Conservation (phyloP, 2,329 filamentous ascomycete species). For the Colletotrichum liaoningense region DNA sequence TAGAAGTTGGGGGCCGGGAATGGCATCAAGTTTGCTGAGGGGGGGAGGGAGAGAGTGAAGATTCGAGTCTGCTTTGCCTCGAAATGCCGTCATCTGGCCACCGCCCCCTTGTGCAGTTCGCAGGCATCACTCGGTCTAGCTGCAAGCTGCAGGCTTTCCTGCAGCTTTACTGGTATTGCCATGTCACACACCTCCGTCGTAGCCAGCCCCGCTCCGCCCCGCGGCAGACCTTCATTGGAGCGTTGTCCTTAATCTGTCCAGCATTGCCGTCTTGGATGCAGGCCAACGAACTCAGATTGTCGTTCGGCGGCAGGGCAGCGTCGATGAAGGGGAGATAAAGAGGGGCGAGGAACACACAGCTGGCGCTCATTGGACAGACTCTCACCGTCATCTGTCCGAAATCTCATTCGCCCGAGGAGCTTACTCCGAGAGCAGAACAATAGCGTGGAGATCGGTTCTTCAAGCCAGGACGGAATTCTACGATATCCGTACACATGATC, state of each 20-base stretch:
- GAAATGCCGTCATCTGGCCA: slow-evolving; percentile 29
- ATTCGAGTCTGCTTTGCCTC: neutral
- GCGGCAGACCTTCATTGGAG: slow-evolving; percentile 28
- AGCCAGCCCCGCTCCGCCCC: slow-evolving; percentile 34
- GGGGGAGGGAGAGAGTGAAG: neutral
- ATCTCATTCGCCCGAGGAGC: neutral
- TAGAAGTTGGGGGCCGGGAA: slow-evolving; percentile 23
- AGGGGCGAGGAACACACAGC: neutral
- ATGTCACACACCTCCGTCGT: slow-evolving; percentile 31
- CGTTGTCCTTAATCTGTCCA: neutral
- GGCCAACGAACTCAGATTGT: slow-evolving; percentile 17
- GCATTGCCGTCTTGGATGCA: slow-evolving; percentile 18
- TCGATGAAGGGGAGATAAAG: slow-evolving; percentile 9
- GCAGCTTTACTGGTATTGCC: slow-evolving; percentile 29
- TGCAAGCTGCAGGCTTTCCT: slow-evolving; percentile 19
- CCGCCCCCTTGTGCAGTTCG: slow-evolving; percentile 5
- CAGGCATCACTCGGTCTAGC: slow-evolving; percentile 26
- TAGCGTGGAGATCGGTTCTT: neutral
- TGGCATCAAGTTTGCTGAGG: slow-evolving; percentile 22
- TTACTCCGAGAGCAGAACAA: neutral
- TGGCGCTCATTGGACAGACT: slow-evolving; percentile 11
- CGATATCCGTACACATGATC: neutral
- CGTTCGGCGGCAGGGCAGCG: slow-evolving; percentile 12
- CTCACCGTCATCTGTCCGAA: slow-evolving; percentile 8
- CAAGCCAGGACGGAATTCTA: neutral